Conservation (phyloP, 805 yeast species). For the Diddensiella santjacobensis region DNA sequence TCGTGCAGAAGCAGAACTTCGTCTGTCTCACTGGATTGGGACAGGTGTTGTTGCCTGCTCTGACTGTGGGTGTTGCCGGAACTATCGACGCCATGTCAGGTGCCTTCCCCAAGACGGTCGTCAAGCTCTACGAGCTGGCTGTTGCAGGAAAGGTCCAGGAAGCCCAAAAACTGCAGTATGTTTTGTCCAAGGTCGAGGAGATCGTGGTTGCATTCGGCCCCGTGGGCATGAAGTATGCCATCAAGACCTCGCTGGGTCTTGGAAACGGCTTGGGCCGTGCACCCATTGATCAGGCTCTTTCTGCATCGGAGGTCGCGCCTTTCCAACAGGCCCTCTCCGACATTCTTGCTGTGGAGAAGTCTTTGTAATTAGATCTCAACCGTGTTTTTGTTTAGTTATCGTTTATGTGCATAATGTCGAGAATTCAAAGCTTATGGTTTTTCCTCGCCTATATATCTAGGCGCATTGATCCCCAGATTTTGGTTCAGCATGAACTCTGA, state of each 20-base stretch:
- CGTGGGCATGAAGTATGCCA: constrained; percentile 46
- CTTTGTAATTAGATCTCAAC: constrained; percentile 13
- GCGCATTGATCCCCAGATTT: no score
- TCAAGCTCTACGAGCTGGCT: constrained; percentile 39
- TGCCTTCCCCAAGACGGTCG: constrained; percentile 49
- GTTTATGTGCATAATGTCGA: not conserved
- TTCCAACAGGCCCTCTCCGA: constrained; percentile 17
- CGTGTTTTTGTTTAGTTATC: not conserved
- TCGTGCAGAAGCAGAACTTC: constrained; percentile 40
- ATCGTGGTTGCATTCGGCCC: constrained; percentile 43
- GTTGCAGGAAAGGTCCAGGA: constrained; percentile 39
- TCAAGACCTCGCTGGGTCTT: constrained; percentile 37
- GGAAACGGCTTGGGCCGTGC: constrained; percentile 47
- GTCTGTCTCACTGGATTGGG: constrained; percentile 48
- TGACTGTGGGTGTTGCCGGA: constrained; percentile 46
- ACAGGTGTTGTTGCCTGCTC: constrained; percentile 47
- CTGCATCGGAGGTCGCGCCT: constrained; percentile 13
- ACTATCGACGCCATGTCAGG: constrained; percentile 52
- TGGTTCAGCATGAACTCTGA: not conserved
- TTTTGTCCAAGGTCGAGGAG: constrained; percentile 45
- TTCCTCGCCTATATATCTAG: not conserved
- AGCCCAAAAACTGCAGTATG: constrained; percentile 43
- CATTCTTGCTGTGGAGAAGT: constrained; percentile 22
- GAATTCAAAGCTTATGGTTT: not conserved
- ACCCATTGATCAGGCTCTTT: constrained; percentile 36